Conservation (phyloP, 2,329 filamentous ascomycete genomes). For the Penicillium sp. region DNA sequence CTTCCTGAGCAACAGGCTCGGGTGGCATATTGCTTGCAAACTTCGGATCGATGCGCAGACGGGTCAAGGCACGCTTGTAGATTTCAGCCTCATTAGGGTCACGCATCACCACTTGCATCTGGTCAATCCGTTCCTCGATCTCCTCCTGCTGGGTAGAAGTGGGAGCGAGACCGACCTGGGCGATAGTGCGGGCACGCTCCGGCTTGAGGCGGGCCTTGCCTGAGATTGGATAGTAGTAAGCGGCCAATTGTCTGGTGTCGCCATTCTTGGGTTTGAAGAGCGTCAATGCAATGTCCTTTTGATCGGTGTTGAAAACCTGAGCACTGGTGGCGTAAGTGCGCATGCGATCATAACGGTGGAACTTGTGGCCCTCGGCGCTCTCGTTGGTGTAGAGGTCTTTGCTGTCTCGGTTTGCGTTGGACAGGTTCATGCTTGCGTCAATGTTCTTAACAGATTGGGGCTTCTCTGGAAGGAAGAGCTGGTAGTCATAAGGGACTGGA, state of each 20-base stretch:
- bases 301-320: constrained; percentile 52
- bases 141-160: constrained; percentile 34
- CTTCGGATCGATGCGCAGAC: constrained; percentile 48
- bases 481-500: constrained; percentile 57
- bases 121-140: constrained; percentile 53
- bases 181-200: constrained; percentile 46
- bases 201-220: constrained; percentile 58
- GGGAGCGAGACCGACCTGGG: constrained; percentile 42
- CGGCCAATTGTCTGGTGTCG: constrained; percentile 50
- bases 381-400: constrained; percentile 51
- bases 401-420: constrained; percentile 55
- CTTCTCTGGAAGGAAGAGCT: constrained; percentile 58
- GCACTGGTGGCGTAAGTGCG: constrained; percentile 62
- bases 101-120: constrained; percentile 53
- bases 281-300: constrained; percentile 59
- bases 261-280: constrained; percentile 53
- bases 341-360: constrained; percentile 57
- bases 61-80: constrained; percentile 48
- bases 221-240: constrained; percentile 63
- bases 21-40: constrained; percentile 41
- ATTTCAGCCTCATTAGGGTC: constrained; percentile 52
- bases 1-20: constrained; percentile 17
- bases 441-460: constrained; percentile 51
- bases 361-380: constrained; percentile 44
- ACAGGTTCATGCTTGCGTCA: constrained; percentile 56